Percentiles rank a stretch among this genome's conserved stretches.
Evolutionary conservation across 2,329 filamentous ascomycete species (phyloP).

Genomic region (Trichoderma sp.): DNA sequence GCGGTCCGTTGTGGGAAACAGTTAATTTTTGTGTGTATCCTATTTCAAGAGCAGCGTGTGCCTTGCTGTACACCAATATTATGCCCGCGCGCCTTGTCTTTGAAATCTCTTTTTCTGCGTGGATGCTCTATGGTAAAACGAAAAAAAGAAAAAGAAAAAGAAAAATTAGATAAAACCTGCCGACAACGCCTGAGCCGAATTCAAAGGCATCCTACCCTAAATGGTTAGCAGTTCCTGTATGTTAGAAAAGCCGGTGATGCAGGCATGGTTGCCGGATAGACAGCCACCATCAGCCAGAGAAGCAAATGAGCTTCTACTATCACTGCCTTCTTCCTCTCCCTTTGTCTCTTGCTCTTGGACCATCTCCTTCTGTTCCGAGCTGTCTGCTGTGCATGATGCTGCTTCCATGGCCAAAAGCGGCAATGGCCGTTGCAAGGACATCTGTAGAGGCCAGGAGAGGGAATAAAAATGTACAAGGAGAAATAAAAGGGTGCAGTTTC

Average conservation of each 20-base stretch:
- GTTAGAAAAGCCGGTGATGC: neutral
- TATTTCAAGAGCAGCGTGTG: conserved; percentile 17
- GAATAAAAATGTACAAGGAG: conserved; percentile 15
- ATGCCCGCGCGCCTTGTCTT: conserved; percentile 9
- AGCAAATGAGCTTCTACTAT: neutral
- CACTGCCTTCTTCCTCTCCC: neutral
- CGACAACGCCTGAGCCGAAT: conserved; percentile 38
- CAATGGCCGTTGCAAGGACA: neutral
- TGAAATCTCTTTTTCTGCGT: conserved; percentile 3
- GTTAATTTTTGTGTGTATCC: conserved; percentile 21
- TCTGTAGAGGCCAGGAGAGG: neutral
- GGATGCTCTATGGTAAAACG: conserved; percentile 36
- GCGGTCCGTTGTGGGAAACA: conserved; percentile 7
- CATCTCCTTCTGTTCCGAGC: neutral
- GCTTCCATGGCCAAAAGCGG: neutral
- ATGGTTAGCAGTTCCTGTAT: conserved; percentile 19
- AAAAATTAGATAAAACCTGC: conserved; percentile 28
- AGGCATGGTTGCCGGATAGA: neutral
- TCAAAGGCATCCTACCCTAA: conserved; percentile 27
- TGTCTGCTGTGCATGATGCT: neutral
- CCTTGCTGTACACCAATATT: conserved; percentile 23
- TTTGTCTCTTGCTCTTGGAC: neutral
- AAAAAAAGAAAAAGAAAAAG: neutral
- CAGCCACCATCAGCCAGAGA: neutral
- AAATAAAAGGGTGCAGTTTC: neutral